Conservation (phyloP, 257 asterid genomes). For the Craterostigma plantagineum region DNA sequence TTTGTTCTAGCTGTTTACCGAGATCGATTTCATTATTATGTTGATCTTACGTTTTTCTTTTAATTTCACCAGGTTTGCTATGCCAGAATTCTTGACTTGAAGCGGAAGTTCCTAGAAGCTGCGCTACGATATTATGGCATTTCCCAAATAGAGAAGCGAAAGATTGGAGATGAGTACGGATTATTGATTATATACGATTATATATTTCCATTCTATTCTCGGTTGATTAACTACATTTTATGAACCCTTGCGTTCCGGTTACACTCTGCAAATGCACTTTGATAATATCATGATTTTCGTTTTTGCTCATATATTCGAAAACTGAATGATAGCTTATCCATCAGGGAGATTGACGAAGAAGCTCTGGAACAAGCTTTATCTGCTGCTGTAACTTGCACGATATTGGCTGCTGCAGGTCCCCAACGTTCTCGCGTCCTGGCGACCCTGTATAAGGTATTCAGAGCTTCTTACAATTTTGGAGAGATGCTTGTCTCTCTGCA, state of each 20-base stretch:
- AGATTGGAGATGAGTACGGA: constrained; percentile 91
- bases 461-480: not conserved
- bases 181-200: not conserved
- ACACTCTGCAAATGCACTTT: no score
- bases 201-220: not conserved
- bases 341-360: constrained; percentile 90
- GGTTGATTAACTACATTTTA: not conserved
- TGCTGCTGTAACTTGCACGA: constrained; percentile 90
- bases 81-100: constrained; percentile 89
- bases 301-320: no score
- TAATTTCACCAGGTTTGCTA: constrained; percentile 77
- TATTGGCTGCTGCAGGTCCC: constrained; percentile 95
- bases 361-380: constrained; percentile 84
- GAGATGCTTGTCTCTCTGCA: not conserved
- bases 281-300: no score
- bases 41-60: no score
- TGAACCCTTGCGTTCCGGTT: no score
- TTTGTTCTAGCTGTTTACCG: constrained; percentile 5
- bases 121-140: constrained; percentile 92
- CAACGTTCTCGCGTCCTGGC: constrained; percentile 96
- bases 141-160: constrained; percentile 94
- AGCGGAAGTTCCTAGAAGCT: constrained; percentile 97
- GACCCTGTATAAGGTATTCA: constrained; percentile 68
- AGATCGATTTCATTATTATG: constrained; percentile 1
- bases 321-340: no score